These are phyloP conservation scores for Hexamita inflata DNA, from an alignment of 208 protist species.

Conservation along the genomic window DNA sequence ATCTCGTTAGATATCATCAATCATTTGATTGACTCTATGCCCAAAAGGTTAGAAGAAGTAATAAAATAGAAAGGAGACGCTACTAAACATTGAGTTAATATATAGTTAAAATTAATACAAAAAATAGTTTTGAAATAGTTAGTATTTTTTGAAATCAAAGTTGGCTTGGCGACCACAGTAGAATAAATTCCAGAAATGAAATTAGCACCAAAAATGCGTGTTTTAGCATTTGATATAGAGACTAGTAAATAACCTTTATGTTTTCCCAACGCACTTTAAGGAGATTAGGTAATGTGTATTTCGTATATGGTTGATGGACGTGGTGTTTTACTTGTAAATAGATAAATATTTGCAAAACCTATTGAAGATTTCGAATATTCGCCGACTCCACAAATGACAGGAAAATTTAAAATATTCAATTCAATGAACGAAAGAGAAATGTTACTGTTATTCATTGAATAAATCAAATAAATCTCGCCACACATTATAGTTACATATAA, in stretches of 20 bases:
- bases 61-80: no score
- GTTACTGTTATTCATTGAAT: conserved; percentile 76
- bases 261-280: conserved; percentile 79
- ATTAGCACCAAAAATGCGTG: conserved; percentile 24
- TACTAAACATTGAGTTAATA: no score
- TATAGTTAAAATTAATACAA: no score
- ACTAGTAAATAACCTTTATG: conserved; percentile 92
- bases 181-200: background rate
- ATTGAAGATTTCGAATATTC: conserved; percentile 97
- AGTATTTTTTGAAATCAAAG: no score
- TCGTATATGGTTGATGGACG: conserved; percentile 98
- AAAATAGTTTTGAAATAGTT: no score
- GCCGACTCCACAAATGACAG: conserved; percentile 84
- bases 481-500: conserved; percentile 98
- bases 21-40: no score
- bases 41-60: no score
- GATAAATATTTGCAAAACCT: conserved; percentile 84
- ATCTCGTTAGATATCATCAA: no score
- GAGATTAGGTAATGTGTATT: conserved; percentile 98
- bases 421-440: conserved; percentile 70
- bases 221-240: conserved; percentile 80
- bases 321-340: conserved; percentile 84
- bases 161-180: background rate
- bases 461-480: conserved; percentile 79
- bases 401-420: conserved; percentile 89